Evolutionary conservation across 2,329 filamentous ascomycete species (phyloP).

Genomic region (Sclerotinia trifoliorum): DNA sequence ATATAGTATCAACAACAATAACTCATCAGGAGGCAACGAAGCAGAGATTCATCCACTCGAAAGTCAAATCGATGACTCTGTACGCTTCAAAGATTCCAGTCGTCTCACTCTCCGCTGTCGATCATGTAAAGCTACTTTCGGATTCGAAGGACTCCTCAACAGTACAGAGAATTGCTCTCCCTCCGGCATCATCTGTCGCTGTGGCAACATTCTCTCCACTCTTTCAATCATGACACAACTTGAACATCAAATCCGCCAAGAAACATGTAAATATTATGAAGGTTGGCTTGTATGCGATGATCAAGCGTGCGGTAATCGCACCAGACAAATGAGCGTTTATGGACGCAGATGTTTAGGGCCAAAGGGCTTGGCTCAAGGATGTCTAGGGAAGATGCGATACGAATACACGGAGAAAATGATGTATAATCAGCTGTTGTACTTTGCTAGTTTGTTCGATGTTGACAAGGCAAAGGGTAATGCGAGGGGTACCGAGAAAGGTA

Average conservation of each 20-base stretch:
- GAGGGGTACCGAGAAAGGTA: conserved; percentile 48
- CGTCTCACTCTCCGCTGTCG: conserved; percentile 79
- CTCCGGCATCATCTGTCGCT: conserved; percentile 70
- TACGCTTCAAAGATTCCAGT: conserved; percentile 80
- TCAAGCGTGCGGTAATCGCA: conserved; percentile 78
- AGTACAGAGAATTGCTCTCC: conserved; percentile 64
- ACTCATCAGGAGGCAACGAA: conserved; percentile 52
- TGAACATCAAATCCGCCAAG: conserved; percentile 75
- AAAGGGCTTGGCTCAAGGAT: conserved; percentile 78
- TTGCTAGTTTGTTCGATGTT: conserved; percentile 81
- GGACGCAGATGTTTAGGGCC: conserved; percentile 87
- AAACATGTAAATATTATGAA: conserved; percentile 85
- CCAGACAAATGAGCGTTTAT: conserved; percentile 90
- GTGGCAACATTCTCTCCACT: conserved; percentile 66
- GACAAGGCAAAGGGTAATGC: conserved; percentile 68
- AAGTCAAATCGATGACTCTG: conserved; percentile 86
- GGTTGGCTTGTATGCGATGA: conserved; percentile 91
- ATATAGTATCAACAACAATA: conserved; percentile 69
- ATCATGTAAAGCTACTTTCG: conserved; percentile 67
- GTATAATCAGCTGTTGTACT: conserved; percentile 93
- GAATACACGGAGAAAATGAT: conserved; percentile 85
- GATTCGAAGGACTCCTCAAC: conserved; percentile 72
- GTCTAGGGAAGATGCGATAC: conserved; percentile 82
- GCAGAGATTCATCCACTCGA: conserved; percentile 86
- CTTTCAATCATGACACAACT: conserved; percentile 82